Conservation (phyloP, 2,329 filamentous ascomycete genomes). For the Didymella exigua region DNA sequence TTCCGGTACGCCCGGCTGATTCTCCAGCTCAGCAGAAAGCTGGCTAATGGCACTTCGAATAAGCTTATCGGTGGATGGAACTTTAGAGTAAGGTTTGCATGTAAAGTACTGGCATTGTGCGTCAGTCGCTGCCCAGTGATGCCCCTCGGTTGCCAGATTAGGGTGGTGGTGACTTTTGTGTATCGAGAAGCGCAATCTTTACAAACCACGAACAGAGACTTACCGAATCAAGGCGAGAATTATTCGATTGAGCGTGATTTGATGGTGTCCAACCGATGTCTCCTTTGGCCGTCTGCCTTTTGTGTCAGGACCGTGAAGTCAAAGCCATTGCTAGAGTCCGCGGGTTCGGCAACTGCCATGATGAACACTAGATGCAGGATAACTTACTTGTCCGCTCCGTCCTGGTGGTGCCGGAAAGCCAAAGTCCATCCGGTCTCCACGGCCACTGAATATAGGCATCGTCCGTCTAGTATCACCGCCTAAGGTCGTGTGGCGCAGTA, state of each 20-base stretch:
- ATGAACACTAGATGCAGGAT: not conserved
- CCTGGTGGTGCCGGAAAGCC: not conserved
- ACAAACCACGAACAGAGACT: not conserved
- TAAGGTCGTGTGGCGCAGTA: not conserved
- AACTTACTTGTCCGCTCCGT: not conserved
- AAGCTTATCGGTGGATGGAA: not conserved
- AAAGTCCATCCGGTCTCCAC: not conserved
- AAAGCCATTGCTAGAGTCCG: not conserved
- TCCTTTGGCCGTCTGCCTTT: not conserved
- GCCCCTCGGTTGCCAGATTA: too few relatives aligned
- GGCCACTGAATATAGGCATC: not conserved
- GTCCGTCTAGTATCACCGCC: not conserved
- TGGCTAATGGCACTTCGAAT: not conserved
- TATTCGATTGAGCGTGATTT: not conserved
- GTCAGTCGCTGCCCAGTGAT: not conserved
- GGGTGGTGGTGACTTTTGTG: not conserved
- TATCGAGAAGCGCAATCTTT: not conserved
- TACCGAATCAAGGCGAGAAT: not conserved
- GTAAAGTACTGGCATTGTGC: not conserved
- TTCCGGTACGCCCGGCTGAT: not conserved
- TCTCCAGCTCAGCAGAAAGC: not conserved
- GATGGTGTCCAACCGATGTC: not conserved
- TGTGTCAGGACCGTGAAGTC: not conserved
- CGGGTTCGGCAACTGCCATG: not conserved
- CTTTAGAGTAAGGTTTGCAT: not conserved